Conservation (phyloP, 441 rosid genomes). For the Flueggea neowawraea region DNA sequence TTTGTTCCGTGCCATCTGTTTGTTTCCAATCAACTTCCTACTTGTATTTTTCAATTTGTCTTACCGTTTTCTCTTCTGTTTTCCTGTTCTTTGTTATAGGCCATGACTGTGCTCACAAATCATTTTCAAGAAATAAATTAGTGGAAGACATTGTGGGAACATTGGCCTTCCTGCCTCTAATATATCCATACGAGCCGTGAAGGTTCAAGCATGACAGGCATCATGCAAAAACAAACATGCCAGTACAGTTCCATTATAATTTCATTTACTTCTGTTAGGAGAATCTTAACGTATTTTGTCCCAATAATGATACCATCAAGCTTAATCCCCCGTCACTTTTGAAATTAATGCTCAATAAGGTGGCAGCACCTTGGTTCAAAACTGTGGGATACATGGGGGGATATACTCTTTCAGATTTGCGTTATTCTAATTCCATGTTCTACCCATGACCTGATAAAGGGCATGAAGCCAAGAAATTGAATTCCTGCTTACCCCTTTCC, state of each 20-base stretch:
- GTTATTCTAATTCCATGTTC: too few species aligned
- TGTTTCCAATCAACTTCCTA: neutral
- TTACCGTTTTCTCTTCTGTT: slow-evolving; percentile 16
- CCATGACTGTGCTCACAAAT: slow-evolving; percentile 97
- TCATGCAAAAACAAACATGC: slow-evolving; percentile 98
- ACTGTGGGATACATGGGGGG: too few species aligned
- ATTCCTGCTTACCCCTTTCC: too few species aligned
- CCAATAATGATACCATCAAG: neutral
- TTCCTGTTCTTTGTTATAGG: slow-evolving; percentile 93
- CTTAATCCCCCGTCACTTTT: too few species aligned
- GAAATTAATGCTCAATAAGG: too few species aligned
- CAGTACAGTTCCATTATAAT: slow-evolving; percentile 9
- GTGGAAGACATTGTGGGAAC: slow-evolving; percentile 94
- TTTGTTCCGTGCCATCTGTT: slow-evolving; percentile 19
- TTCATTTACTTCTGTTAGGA: neutral
- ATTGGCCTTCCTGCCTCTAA: slow-evolving; percentile 81
- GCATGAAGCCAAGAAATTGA: too few species aligned
- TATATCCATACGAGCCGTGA: slow-evolving; percentile 98
- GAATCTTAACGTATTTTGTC: neutral
- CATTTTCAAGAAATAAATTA: slow-evolving; percentile 86
- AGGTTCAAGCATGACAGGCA: slow-evolving; percentile 92
- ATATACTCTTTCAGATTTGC: too few species aligned
- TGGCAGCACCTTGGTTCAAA: too few species aligned
- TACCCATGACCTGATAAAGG: too few species aligned
- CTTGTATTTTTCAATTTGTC: neutral